Evolutionary conservation across 1,139 yeast species (phyloP).

Genomic region (Tardiomyces blankii): DNA sequence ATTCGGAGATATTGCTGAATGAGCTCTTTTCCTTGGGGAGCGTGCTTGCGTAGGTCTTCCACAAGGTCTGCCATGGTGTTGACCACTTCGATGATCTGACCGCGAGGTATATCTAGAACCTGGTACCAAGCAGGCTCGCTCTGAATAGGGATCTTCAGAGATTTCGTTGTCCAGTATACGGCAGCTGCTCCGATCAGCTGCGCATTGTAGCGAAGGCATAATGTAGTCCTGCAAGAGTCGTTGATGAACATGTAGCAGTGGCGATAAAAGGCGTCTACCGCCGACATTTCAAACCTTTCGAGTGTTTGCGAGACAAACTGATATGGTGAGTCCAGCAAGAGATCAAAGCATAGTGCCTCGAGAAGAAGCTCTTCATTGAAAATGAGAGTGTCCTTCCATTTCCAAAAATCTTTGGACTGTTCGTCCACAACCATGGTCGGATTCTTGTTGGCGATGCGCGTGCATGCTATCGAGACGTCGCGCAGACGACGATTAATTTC

Average conservation of each 20-base stretch:
- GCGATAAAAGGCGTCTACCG: conserved; percentile 18
- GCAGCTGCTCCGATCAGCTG: conserved; percentile 28
- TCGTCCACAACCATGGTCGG: conserved; percentile 32
- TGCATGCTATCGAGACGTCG: conserved; percentile 37
- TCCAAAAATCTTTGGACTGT: conserved; percentile 37
- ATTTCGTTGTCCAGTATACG: conserved; percentile 26
- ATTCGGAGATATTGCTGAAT: background rate
- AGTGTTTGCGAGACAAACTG: conserved; percentile 16
- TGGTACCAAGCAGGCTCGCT: conserved; percentile 21
- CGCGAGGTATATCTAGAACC: conserved; percentile 13
- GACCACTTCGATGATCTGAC: conserved; percentile 17
- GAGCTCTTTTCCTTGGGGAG: background rate
- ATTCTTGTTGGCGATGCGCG: conserved; percentile 35
- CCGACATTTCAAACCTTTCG: conserved; percentile 7
- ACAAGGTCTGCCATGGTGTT: conserved; percentile 21
- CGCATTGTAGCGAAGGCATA: conserved; percentile 22
- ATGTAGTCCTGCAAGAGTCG: conserved; percentile 29
- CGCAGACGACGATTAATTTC: conserved; percentile 37
- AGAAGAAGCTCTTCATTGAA: conserved; percentile 36
- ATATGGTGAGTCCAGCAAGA: conserved; percentile 35
- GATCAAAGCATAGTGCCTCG: conserved; percentile 40
- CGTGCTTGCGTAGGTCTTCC: background rate
- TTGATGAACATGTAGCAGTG: conserved; percentile 30
- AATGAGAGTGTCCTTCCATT: conserved; percentile 38
- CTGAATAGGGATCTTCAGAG: conserved; percentile 6